These are phyloP conservation scores for Metarhizium rileyi DNA, from an alignment of 2,329 filamentous ascomycete genomes.

Conservation along the genomic window DNA sequence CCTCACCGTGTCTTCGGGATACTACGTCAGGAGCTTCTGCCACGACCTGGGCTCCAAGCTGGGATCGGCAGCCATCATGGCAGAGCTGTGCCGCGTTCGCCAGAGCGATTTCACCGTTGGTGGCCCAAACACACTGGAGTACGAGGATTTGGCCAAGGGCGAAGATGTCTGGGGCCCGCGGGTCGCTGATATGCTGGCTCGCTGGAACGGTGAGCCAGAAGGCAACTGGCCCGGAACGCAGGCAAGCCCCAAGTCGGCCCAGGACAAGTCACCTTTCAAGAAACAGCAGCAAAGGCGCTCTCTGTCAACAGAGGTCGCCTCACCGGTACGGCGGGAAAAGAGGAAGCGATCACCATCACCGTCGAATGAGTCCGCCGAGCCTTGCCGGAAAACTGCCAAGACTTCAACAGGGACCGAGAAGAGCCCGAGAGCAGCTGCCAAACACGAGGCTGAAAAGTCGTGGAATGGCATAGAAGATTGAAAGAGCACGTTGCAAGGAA, in stretches of 20 bases:
- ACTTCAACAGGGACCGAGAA: constrained; percentile 5
- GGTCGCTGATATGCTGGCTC: constrained; percentile 40
- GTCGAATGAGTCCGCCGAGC: constrained; percentile 14
- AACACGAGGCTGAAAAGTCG: constrained; percentile 30
- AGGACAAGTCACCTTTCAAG: constrained; percentile 10
- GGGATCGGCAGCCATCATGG: constrained; percentile 77
- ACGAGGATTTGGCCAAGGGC: constrained; percentile 62
- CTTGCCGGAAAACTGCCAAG: constrained; percentile 18
- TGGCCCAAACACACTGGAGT: constrained; percentile 64
- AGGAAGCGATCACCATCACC: constrained; percentile 21
- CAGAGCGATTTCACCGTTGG: constrained; percentile 74
- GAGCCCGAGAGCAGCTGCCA: constrained; percentile 2
- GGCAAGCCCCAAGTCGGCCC: constrained; percentile 7
- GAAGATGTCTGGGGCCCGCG: constrained; percentile 77
- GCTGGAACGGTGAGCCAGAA: constrained; percentile 29
- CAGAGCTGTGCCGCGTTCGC: constrained; percentile 66
- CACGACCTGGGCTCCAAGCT: constrained; percentile 83
- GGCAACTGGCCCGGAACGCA: constrained; percentile 14
- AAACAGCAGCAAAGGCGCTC: constrained; percentile 7
- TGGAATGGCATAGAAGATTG: constrained; percentile 34
- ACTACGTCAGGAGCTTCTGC: constrained; percentile 90
- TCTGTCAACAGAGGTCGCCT: background rate
- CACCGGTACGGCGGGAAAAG: constrained; percentile 17
- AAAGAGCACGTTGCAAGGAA: constrained; percentile 2
- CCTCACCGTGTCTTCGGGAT: constrained; percentile 90